Conservation (phyloP, 164 flowering plant genomes). For the Stephania japonica region DNA sequence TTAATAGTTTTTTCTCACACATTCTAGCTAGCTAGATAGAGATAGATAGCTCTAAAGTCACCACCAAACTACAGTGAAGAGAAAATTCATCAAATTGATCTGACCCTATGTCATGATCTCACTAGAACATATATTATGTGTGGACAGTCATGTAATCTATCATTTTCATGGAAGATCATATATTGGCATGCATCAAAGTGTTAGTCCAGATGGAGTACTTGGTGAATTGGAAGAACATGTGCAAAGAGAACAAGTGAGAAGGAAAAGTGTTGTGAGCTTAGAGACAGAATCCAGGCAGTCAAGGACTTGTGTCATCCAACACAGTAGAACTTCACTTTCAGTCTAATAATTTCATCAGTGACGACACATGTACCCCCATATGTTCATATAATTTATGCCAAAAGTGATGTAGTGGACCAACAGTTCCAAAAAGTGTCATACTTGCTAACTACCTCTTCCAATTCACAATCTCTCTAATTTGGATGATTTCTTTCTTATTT, state of each 20-base stretch:
- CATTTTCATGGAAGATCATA: constrained; percentile 1
- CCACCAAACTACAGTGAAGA: background rate
- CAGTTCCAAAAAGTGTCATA: background rate
- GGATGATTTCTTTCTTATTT: background rate
- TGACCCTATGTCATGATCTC: background rate
- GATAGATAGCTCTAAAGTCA: background rate
- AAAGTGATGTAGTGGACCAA: background rate
- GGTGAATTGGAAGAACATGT: constrained; percentile 1
- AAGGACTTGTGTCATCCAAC: background rate
- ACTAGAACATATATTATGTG: background rate
- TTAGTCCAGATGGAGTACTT: background rate
- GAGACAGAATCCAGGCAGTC: constrained; percentile 2
- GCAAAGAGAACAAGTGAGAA: background rate
- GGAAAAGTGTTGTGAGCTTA: constrained; percentile 5
- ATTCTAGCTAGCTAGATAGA: background rate
- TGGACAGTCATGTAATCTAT: constrained; percentile 1
- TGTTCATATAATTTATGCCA: background rate
- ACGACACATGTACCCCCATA: constrained; percentile 1
- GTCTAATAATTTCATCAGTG: background rate
- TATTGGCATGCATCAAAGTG: background rate
- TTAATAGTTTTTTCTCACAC: background rate
- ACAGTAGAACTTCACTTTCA: background rate
- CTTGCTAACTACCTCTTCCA: background rate
- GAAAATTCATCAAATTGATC: background rate
- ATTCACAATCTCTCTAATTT: background rate